A percentile compares a stretch with the other conserved stretches of the same genome.
These are phyloP conservation scores for Rhytidiadelphus loreus DNA, from an alignment of 225 moss, liverwort and hornwort genomes.

Conservation along the genomic window DNA sequence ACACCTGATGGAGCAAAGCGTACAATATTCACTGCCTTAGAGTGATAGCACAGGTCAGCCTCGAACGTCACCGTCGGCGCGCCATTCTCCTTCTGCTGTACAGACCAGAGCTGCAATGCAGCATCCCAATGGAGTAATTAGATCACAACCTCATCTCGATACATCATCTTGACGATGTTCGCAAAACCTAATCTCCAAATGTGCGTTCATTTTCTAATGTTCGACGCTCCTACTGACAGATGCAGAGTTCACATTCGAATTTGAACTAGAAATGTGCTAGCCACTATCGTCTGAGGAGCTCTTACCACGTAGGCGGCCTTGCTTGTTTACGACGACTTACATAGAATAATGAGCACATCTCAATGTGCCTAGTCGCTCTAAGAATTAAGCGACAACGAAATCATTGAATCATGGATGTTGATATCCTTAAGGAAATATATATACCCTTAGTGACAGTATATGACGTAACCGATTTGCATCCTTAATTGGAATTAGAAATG, in stretches of 20 bases:
- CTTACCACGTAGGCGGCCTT: not conserved
- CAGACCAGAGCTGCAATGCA: constrained; percentile 69
- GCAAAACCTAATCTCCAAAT: not conserved
- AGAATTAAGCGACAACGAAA: not conserved
- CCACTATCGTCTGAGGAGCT: not conserved
- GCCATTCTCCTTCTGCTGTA: constrained; percentile 50
- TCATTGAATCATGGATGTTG: not conserved
- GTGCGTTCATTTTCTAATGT: not conserved
- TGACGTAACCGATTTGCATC: not conserved
- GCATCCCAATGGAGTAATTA: not conserved
- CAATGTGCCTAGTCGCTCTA: not conserved
- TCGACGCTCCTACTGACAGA: not conserved
- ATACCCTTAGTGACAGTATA: not conserved
- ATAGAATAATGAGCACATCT: not conserved
- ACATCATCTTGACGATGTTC: not conserved
- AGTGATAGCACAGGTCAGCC: constrained; percentile 71
- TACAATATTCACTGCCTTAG: constrained; percentile 73
- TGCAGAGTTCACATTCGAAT: not conserved
- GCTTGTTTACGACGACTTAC: not conserved
- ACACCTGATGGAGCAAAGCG: constrained; percentile 82
- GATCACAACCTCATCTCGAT: not conserved
- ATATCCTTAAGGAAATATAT: not conserved
- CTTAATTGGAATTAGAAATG: not conserved
- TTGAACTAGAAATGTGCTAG: not conserved
- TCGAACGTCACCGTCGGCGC: constrained; percentile 54